Evolutionary conservation across 192 early-diverging fungal genomes (phyloP).

Genomic region (Coemansia sp.): DNA sequence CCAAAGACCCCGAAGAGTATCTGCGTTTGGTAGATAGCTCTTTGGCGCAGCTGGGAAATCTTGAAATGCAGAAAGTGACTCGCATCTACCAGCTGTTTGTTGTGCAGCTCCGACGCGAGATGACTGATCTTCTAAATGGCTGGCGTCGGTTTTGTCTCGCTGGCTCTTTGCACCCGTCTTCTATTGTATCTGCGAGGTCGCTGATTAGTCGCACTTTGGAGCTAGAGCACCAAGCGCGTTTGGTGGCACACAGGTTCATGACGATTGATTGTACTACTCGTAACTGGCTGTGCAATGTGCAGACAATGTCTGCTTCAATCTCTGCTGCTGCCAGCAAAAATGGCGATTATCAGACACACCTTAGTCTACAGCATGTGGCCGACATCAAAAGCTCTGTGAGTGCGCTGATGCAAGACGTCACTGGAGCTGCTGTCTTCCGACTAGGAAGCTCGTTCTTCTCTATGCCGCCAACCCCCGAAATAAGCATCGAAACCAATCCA

Average conservation of each 20-base stretch:
- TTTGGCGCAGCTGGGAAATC: slow-evolving; percentile 13
- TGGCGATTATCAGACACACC: neutral
- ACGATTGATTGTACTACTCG: slow-evolving; percentile 19
- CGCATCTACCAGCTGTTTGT: slow-evolving; percentile 31
- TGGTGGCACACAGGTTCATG: slow-evolving; percentile 14
- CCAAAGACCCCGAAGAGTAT: slow-evolving; percentile 13
- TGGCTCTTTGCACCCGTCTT: slow-evolving; percentile 10
- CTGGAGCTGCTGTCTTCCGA: neutral
- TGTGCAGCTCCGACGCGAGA: slow-evolving; percentile 35
- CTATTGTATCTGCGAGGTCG: slow-evolving; percentile 6
- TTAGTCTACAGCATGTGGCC: neutral
- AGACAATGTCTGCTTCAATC: neutral
- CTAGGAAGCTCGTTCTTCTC: slow-evolving; percentile 36
- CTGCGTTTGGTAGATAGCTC: slow-evolving; percentile 11
- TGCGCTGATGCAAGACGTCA: neutral
- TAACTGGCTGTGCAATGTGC: slow-evolving; percentile 24
- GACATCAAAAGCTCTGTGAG: neutral
- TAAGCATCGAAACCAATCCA: slow-evolving; percentile 38
- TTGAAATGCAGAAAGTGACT: slow-evolving; percentile 18
- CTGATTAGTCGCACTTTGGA: slow-evolving; percentile 12
- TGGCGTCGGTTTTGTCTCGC: slow-evolving; percentile 6
- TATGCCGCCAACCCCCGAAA: slow-evolving; percentile 22
- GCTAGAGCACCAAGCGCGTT: slow-evolving; percentile 17
- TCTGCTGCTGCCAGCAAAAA: neutral
- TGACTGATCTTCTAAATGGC: slow-evolving; percentile 15